Base-by-base conservation (phyloP, 169 alveolate species). In the Hepatocystis sp. region DNA sequence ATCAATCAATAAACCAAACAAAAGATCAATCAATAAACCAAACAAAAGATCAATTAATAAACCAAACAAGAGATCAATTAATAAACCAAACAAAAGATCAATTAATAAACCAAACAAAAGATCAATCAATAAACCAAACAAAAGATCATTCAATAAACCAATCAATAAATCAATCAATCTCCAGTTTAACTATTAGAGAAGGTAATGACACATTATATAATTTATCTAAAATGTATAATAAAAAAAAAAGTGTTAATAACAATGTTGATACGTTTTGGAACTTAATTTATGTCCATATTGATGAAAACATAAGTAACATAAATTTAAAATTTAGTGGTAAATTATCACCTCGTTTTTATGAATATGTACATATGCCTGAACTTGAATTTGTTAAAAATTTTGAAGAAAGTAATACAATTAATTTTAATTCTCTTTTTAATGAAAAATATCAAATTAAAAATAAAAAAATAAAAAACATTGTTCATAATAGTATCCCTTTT, bases 261-360 rank as follows among this genome's bases (percentile, higher is more conserved):
- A 30, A 55, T n/a, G 19, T 56, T 7, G 10, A 68, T 10, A 68
- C 53, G 21, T 25, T 32, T 10, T 76, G 88, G 88, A 76, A 76
- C 58, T 42, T 76, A 42, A 58, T 76, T 30, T 13, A 44, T 19
- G 42, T 76, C 30, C 88, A 76, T 58, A 76, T 76, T 58, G 78
- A 76, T 42, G 17, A 76, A 23, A 76, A 76, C n/a, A 25, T 76
- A 19, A 58, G 88, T n/a, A 76, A 76, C 58, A 76, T 76, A n/a
- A 76, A 76, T 19, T 8, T 76, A 44, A 76, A 76, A 76, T 76
- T 76, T 58, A 58, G 78, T 2, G 88, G 88, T 2, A 76, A 76
- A 44, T 58, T 76, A 39, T 76, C 88, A 3, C 88, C 88, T 27
- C 46, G 88, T 19, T 76, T 76, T 76, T 76, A 76, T 30, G 66